Base-by-base conservation (phyloP, 306 rosid species). In the Hylodesmum podocarpum region DNA sequence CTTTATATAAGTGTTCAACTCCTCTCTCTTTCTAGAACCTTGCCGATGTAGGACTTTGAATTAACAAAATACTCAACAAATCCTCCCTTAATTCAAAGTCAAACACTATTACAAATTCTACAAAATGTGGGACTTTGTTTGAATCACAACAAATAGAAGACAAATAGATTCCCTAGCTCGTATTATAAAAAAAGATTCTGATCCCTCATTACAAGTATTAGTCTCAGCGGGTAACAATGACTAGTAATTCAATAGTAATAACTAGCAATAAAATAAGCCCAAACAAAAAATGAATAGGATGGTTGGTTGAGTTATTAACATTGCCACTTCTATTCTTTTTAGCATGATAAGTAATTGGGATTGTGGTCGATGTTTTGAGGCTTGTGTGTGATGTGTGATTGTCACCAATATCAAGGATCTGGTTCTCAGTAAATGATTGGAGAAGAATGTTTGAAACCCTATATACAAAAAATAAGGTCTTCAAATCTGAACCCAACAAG, bases 401-500 rank as follows among this genome's bases (percentile, higher is more conserved):
- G 40, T 54, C 63, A 44, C 76, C 59, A 53, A 78, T 57, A 31
- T 43, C 50, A 66, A 65, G 44, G 15, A 59, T 51, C 57, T 49
- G 33, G 66, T 14, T 63, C 71, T 61, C 12, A n/a, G 44, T 9
- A 78, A 75, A 75, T 75, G 40, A 6, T 10, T 29, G 66, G 28
- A 37, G 73, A 73, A 83, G 49, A 25, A 67, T 67, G 27, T 59
- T 47, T 49, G 36, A 41, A 33, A 68, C 53, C 46, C 55, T 53
- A 65, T 49, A 66, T 47, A 10, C 66, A 68, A 28, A 69, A 46
- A 41, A 31, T 25, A 19, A 57, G 69, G 65, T 53, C 31, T 55
- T 72, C 58, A 64, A 70, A 84, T 70, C 70, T 49, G 64, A 77
- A 39, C 13, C 47, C 69, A 50, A 37, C 47, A 54, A 22, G 63